A percentile compares a stretch with the other conserved stretches of the same genome.
Evolutionary conservation across 202 grass and related monocot species (phyloP).

Genomic region (Saccharum hybrid): DNA sequence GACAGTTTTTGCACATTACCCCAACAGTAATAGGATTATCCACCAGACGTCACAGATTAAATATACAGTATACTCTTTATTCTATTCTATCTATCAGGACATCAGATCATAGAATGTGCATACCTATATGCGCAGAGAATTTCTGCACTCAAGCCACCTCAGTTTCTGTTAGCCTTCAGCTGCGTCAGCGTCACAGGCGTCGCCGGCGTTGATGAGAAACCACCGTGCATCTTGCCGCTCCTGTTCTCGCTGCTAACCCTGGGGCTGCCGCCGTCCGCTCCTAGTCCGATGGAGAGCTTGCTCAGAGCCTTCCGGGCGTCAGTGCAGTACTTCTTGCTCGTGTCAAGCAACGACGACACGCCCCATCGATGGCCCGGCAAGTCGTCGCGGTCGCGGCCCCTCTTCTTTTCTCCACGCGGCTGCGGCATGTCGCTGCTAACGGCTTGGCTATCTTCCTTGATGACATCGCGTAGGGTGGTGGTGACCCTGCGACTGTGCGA

Average conservation of each 20-base stretch:
- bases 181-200: conserved; percentile 44
- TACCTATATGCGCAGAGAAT: conserved; percentile 19
- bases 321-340: conserved; percentile 71
- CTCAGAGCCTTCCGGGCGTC: conserved; percentile 59
- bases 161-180: conserved; percentile 53
- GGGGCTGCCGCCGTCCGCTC: conserved; percentile 31
- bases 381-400: conserved; percentile 50
- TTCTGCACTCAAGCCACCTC: not conserved
- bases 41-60: not conserved
- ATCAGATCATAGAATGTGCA: conserved; percentile 12
- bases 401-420: conserved; percentile 58
- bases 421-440: conserved; percentile 13
- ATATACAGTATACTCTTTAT: conserved; percentile 9
- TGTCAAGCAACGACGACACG: conserved; percentile 65
- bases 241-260: conserved; percentile 38
- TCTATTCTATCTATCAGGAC: conserved; percentile 18
- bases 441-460: conserved; percentile 43
- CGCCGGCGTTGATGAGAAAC: conserved; percentile 24
- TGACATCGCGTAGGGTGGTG: conserved; percentile 37
- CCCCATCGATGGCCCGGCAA: conserved; percentile 48
- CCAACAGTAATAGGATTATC: not conserved
- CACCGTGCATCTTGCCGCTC: conserved; percentile 20
- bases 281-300: conserved; percentile 57
- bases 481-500: conserved; percentile 33
- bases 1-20: not conserved